A percentile compares a stretch with the other conserved stretches of the same genome.
These are phyloP conservation scores for Parmelia sp. DNA, from an alignment of 495 filamentous ascomycete genomes.

Conservation along the genomic window DNA sequence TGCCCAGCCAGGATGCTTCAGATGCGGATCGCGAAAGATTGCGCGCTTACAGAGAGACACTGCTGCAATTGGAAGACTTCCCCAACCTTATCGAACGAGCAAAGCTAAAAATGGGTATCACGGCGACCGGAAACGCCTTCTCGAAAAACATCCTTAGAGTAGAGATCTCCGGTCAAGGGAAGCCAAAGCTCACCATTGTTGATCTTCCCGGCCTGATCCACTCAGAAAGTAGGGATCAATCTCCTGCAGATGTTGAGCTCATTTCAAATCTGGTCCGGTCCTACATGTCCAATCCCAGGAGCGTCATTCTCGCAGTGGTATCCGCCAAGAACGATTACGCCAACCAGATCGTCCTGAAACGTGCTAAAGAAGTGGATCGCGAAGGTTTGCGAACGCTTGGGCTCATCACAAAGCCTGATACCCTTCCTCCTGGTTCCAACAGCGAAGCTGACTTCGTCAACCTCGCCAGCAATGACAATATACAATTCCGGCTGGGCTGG, in stretches of 20 bases:
- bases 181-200: constrained; percentile 50
- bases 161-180: constrained; percentile 47
- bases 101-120: constrained; percentile 48
- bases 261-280: constrained; percentile 15
- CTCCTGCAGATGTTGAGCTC: constrained; percentile 14
- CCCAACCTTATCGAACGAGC: constrained; percentile 43
- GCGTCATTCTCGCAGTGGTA: constrained; percentile 21
- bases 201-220: constrained; percentile 51
- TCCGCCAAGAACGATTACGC: constrained; percentile 25
- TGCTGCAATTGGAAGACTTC: constrained; percentile 25
- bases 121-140: constrained; percentile 35
- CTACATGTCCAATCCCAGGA: constrained; percentile 23
- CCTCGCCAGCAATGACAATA: constrained; percentile 37
- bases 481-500: constrained; percentile 39
- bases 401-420: constrained; percentile 25
- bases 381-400: constrained; percentile 45
- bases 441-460: constrained; percentile 32
- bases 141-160: constrained; percentile 45
- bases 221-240: constrained; percentile 25
- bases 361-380: constrained; percentile 71
- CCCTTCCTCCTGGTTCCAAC: constrained; percentile 30
- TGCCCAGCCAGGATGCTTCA: constrained; percentile 3
- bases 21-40: constrained; percentile 10
- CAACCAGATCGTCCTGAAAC: constrained; percentile 49
- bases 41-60: constrained; percentile 1